Evolutionary conservation across 164 flowering plant species (phyloP).

Genomic region (Tinospora cordifolia): DNA sequence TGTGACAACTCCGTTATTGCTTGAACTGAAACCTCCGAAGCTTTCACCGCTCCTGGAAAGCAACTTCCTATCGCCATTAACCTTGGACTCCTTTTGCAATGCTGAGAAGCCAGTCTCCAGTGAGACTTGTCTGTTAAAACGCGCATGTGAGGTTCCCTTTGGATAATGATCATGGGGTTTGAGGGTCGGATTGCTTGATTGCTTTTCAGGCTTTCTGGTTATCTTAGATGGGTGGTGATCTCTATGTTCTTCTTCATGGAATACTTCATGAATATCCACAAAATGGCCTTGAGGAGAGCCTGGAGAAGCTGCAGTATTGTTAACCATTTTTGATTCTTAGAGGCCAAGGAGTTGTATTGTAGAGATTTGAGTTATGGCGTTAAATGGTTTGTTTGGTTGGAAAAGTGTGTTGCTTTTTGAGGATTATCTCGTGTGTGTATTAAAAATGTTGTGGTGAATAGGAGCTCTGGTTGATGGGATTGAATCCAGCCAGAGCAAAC

Average conservation of each 20-base stretch:
- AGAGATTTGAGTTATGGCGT: conserved; percentile 7
- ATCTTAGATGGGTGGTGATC: background rate
- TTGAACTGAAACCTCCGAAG: conserved; percentile 54
- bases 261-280: conserved; percentile 52
- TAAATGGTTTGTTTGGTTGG: conserved; percentile 21
- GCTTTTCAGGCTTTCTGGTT: conserved; percentile 10
- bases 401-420: conserved; percentile 3
- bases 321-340: conserved; percentile 20
- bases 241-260: conserved; percentile 36
- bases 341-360: background rate
- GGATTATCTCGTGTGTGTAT: conserved; percentile 27
- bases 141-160: conserved; percentile 29
- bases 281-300: conserved; percentile 24
- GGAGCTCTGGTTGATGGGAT: background rate
- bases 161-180: conserved; percentile 28
- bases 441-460: conserved; percentile 6
- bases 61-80: conserved; percentile 31
- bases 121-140: conserved; percentile 72
- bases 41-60: conserved; percentile 72
- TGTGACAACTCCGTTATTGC: conserved; percentile 15
- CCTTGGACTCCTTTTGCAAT: conserved; percentile 38
- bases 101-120: conserved; percentile 86
- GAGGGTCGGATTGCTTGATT: conserved; percentile 14
- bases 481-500: background rate
- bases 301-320: conserved; percentile 17